Base-by-base conservation (phyloP, 176 grass and related monocot species). In the Coix lacrymajobi region DNA sequence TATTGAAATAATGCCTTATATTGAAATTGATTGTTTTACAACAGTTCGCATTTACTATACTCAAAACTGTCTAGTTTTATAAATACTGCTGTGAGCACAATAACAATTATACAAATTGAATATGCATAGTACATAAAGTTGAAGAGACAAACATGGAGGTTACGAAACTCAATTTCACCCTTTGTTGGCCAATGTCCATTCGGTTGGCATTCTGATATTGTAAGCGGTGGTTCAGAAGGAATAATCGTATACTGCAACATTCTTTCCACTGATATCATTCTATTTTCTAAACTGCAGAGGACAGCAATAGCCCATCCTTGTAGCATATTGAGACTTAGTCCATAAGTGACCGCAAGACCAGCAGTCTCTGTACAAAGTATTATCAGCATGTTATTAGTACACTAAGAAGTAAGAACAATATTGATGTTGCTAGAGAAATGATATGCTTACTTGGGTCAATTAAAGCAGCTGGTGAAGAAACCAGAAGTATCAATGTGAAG, bases 251-350 rank as follows among this genome's bases (percentile, higher is more conserved):
- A 92, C 26, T 92, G 86, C 49, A 82, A 37, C 24, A 92, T 87
- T 82, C 91, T 87, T 73, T 92, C 91, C 13, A 92, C 84, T 0
- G 80, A 89, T 57, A 89, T 74, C 69, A 89, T 89, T 46, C 4
- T 28, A 45, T 84, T 87, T 74, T 90, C 87, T 33, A 89, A 74
- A 61, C 3, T 29, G 48, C 91, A 81, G 16, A 85, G 29, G 17
- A 37, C 6, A 11, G 61, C 46, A 34, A 86, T 82, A 54, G 66
- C n/a, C 44, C 36, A 82, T 13, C 30, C 70, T 85, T 78, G 82
- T 14, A 82, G 63, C 36, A 75, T 77, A 49, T 65, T 85, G 45
- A 92, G 61, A 20, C 60, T 82, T 56, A 88, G 74, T 58, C 81
- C 85, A 41, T 88, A 92, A 19, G 71, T 88, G 44, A 92, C 85